Conservation (phyloP, 1,284 basidiomycete species). For the Ceratobasidium sp. region DNA sequence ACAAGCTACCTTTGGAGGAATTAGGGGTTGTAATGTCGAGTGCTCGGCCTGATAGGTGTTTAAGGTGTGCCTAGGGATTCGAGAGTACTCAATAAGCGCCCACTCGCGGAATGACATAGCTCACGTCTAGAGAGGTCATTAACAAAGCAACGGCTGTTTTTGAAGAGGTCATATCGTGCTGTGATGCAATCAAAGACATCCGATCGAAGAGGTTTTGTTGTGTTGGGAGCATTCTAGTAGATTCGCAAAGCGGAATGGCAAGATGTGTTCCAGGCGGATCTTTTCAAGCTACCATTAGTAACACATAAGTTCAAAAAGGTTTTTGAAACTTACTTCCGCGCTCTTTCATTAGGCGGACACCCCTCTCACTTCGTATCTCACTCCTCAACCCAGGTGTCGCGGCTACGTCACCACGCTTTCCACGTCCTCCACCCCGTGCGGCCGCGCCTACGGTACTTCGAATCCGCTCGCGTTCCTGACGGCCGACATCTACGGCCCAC, state of each 20-base stretch:
- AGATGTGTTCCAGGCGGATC: constrained; percentile 78
- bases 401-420: constrained; percentile 48
- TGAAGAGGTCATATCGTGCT: constrained; percentile 75
- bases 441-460: constrained; percentile 32
- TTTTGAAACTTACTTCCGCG: constrained; percentile 35
- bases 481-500: constrained; percentile 78
- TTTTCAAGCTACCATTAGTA: constrained; percentile 53
- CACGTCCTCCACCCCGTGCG: constrained; percentile 3
- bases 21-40: constrained; percentile 72
- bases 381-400: constrained; percentile 56
- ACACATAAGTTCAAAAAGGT: background rate
- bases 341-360: constrained; percentile 39
- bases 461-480: constrained; percentile 67
- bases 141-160: constrained; percentile 74
- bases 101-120: constrained; percentile 46
- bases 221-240: constrained; percentile 71
- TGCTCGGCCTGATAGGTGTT: constrained; percentile 82
- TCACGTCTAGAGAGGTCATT: constrained; percentile 80
- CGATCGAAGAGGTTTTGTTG: constrained; percentile 82
- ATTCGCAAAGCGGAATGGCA: constrained; percentile 75
- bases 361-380: constrained; percentile 52
- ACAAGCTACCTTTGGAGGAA: constrained; percentile 78
- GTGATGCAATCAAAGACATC: constrained; percentile 81
- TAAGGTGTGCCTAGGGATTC: constrained; percentile 73
- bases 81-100: background rate